A percentile compares a stretch with the other conserved stretches of the same genome.
Evolutionary conservation across 2,329 filamentous ascomycete genomes (phyloP).

Genomic region (Plectosphaerella cucumerina): DNA sequence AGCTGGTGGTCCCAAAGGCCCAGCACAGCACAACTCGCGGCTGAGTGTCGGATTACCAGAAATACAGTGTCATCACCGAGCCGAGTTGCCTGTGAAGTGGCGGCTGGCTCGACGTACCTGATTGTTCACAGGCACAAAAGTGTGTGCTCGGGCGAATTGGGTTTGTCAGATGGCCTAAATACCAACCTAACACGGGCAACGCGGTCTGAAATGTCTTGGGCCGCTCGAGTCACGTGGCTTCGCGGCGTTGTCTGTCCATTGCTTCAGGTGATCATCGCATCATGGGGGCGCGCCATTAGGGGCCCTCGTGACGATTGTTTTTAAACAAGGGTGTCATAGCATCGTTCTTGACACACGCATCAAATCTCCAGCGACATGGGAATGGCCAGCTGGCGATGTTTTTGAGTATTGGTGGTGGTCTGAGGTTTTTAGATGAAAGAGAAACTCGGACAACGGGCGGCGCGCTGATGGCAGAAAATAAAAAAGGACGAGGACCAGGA

Average conservation of each 20-base stretch:
- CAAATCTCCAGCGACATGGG: slow-evolving; percentile 44
- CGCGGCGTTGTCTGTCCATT: slow-evolving; percentile 43
- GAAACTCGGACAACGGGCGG: slow-evolving; percentile 20
- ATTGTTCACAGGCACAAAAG: not conserved
- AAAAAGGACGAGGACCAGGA: slow-evolving; percentile 1
- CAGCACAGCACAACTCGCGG: slow-evolving; percentile 7
- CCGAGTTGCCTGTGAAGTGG: no score
- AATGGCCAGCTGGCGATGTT: slow-evolving; percentile 31
- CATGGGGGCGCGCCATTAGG: slow-evolving; percentile 54
- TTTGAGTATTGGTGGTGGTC: slow-evolving; percentile 37
- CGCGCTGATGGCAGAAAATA: slow-evolving; percentile 13
- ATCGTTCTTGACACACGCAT: slow-evolving; percentile 55
- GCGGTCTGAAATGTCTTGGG: no score
- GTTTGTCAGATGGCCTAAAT: not conserved
- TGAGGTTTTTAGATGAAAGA: slow-evolving; percentile 26
- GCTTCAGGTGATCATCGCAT: slow-evolving; percentile 66
- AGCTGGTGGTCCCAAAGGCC: not conserved
- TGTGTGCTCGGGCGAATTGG: not conserved
- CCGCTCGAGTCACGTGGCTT: no score
- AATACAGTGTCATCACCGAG: slow-evolving; percentile 1
- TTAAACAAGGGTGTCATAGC: slow-evolving; percentile 54
- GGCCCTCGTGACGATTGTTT: slow-evolving; percentile 66
- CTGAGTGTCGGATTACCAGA: slow-evolving; percentile 16
- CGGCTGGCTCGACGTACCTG: not conserved
- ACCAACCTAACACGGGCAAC: not conserved